Evolutionary conservation across 257 asterid genomes (phyloP).

Genomic region (Solanum arcanum): DNA sequence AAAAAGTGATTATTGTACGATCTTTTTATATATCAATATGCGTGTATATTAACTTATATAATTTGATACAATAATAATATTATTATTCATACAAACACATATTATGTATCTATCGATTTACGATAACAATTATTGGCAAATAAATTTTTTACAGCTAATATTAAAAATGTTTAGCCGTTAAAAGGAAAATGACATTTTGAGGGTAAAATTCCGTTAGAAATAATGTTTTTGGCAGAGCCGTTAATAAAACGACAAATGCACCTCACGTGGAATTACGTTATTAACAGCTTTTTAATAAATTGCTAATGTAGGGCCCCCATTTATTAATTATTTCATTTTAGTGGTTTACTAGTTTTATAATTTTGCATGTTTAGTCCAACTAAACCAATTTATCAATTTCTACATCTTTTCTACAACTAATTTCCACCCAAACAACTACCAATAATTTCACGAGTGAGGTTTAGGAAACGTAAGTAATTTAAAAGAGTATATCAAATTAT

Average conservation of each 20-base stretch:
- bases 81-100: neutral
- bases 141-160: neutral
- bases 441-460: neutral
- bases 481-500: neutral
- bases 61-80: neutral
- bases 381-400: neutral
- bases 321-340: neutral
- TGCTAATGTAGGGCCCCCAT: neutral
- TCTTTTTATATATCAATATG: neutral
- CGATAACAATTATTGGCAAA: neutral
- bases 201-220: neutral
- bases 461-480: neutral
- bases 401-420: neutral
- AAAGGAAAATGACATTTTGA: neutral
- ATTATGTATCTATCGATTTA: neutral
- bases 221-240: constrained; percentile 24
- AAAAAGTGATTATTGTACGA: neutral
- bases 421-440: neutral
- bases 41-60: neutral
- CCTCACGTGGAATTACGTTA: neutral
- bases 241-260: constrained; percentile 25
- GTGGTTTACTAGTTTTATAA: neutral
- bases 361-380: neutral
- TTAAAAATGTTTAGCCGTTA: neutral
- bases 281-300: neutral